phyloP scores from a whole-genome alignment of 352 stramenopile species.

The Thraustotheca clavata region DNA sequence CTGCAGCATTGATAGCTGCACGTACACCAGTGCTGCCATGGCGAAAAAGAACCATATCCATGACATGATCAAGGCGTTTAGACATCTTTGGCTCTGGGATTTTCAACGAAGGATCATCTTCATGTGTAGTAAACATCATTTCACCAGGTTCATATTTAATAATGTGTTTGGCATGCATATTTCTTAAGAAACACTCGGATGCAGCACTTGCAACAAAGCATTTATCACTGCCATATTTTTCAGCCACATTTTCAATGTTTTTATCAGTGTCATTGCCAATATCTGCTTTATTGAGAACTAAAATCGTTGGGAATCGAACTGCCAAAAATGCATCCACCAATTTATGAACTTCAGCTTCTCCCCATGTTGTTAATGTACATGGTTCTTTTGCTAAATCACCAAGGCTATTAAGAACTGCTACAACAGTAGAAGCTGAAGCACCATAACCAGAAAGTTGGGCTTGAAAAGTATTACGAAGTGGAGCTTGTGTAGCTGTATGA shows the following conservation, averaged over 20 bases:
- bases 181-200: slow-evolving; percentile 77
- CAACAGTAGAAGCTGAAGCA: slow-evolving; percentile 63
- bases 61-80: slow-evolving; percentile 77
- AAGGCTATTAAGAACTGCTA: slow-evolving; percentile 57
- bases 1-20: slow-evolving; percentile 77
- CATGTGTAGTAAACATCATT: slow-evolving; percentile 75
- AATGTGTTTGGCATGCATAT: slow-evolving; percentile 56
- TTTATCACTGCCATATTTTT: slow-evolving; percentile 81
- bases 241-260: slow-evolving; percentile 82
- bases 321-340: slow-evolving; percentile 71
- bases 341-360: slow-evolving; percentile 52
- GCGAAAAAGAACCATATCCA: slow-evolving; percentile 87
- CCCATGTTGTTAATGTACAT: slow-evolving; percentile 44
- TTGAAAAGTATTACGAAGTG: slow-evolving; percentile 53
- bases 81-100: slow-evolving; percentile 67
- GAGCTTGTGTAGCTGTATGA: slow-evolving; percentile 67
- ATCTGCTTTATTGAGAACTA: slow-evolving; percentile 87
- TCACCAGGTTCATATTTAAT: slow-evolving; percentile 82
- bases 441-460: slow-evolving; percentile 73
- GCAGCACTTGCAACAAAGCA: slow-evolving; percentile 81
- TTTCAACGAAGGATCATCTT: slow-evolving; percentile 57
- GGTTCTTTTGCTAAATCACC: slow-evolving; percentile 43
- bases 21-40: slow-evolving; percentile 79
- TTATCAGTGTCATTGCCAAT: slow-evolving; percentile 75
- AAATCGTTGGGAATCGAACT: slow-evolving; percentile 77